Evolutionary conservation across 352 stramenopile genomes (phyloP).

Genomic region (Thalassiosira hispida): DNA sequence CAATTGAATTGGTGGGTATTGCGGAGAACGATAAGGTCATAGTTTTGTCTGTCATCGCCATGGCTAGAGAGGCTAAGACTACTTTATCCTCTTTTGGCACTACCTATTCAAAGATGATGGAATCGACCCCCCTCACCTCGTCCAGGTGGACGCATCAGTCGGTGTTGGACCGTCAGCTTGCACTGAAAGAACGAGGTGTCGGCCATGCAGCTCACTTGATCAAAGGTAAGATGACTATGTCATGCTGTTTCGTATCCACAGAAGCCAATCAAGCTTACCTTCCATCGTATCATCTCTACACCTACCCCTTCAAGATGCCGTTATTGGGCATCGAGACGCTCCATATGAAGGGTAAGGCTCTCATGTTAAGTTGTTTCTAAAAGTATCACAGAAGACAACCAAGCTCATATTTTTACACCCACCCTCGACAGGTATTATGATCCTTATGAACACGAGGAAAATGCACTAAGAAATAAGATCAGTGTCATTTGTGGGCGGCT

Average conservation of each 20-base stretch:
- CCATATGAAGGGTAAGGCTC: constrained; percentile 23
- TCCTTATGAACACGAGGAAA: constrained; percentile 50
- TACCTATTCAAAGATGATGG: not conserved
- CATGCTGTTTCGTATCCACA: not conserved
- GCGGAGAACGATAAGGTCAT: no score
- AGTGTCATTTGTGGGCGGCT: constrained; percentile 54
- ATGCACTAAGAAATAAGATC: constrained; percentile 35
- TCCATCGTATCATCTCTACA: not conserved
- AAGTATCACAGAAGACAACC: no score
- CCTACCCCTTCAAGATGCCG: constrained; percentile 47
- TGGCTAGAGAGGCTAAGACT: no score
- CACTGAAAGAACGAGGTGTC: constrained; percentile 47
- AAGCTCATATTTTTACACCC: not conserved
- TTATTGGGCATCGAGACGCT: constrained; percentile 61
- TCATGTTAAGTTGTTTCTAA: not conserved
- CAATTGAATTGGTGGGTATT: no score
- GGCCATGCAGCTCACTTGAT: constrained; percentile 67
- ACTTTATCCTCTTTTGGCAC: no score
- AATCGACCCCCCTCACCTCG: not conserved
- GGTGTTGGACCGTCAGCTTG: not conserved
- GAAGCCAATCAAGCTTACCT: not conserved
- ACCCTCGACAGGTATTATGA: constrained; percentile 43
- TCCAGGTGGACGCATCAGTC: not conserved
- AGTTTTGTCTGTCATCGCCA: no score
- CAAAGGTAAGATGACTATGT: not conserved